Evolutionary conservation across 352 stramenopile species (phyloP).

Genomic region (Pythium coloratum): DNA sequence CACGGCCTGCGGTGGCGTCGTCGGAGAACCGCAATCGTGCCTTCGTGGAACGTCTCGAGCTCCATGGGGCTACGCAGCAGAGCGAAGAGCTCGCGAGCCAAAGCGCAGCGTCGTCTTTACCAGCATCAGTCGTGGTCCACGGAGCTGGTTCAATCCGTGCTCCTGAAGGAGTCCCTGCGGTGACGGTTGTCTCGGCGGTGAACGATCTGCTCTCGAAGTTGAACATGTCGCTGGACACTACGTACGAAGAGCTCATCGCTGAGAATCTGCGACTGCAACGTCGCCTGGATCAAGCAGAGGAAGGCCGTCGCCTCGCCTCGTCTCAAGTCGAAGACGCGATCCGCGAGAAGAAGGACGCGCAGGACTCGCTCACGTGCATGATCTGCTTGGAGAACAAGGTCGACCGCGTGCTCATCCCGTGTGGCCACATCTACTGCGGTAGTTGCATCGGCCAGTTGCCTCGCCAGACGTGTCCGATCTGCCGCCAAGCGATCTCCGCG

Average conservation of each 20-base stretch:
- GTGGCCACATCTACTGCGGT: conserved; percentile 81
- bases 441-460: conserved; percentile 63
- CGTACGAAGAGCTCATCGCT: conserved; percentile 63
- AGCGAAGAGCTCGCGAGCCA: background rate
- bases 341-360: conserved; percentile 70
- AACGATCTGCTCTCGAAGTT: conserved; percentile 72
- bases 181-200: conserved; percentile 69
- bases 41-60: conserved; percentile 21
- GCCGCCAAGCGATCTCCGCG: conserved; percentile 54
- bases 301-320: conserved; percentile 51
- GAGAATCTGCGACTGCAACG: conserved; percentile 66
- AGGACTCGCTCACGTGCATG: conserved; percentile 74
- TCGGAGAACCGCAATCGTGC: conserved; percentile 12
- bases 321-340: conserved; percentile 68
- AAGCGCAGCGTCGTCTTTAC: background rate
- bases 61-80: background rate
- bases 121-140: conserved; percentile 7
- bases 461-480: conserved; percentile 68
- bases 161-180: conserved; percentile 27
- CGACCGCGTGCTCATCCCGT: conserved; percentile 79
- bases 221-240: conserved; percentile 68
- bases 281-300: conserved; percentile 62
- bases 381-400: conserved; percentile 84
- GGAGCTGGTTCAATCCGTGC: too few relatives aligned
- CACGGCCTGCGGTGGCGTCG: conserved; percentile 1